Evolutionary conservation across 805 yeast genomes (phyloP).

Genomic region (Ogataea trehaloabstinens): DNA sequence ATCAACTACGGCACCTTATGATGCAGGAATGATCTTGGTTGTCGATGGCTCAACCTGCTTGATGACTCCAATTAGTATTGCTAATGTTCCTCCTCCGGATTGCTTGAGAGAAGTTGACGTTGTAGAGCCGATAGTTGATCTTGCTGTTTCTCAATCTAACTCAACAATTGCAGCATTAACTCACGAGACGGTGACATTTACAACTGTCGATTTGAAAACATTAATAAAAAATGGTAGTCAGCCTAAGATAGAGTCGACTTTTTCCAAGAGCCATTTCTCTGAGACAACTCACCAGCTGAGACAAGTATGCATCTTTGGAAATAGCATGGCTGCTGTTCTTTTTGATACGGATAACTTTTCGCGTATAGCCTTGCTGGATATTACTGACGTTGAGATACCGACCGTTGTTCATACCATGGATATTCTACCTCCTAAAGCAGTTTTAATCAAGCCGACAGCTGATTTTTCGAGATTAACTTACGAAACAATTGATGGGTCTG

Average conservation of each 20-base stretch:
- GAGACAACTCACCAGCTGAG: constrained; percentile 48
- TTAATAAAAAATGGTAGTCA: constrained; percentile 44
- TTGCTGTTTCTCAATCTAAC: constrained; percentile 62
- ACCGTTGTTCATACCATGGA: constrained; percentile 40
- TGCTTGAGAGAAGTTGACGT: constrained; percentile 64
- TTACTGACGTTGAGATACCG: constrained; percentile 43
- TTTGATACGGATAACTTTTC: constrained; percentile 53
- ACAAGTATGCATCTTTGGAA: constrained; percentile 59
- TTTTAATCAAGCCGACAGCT: constrained; percentile 53
- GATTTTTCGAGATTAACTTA: constrained; percentile 52
- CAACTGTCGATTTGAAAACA: constrained; percentile 43
- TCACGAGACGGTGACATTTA: constrained; percentile 42
- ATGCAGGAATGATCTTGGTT: constrained; percentile 76
- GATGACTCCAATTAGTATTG: constrained; percentile 78
- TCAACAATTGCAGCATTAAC: constrained; percentile 57
- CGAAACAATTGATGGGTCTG: constrained; percentile 63
- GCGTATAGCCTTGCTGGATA: constrained; percentile 48
- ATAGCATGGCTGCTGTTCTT: constrained; percentile 55
- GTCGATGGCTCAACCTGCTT: constrained; percentile 71
- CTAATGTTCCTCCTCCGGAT: constrained; percentile 95
- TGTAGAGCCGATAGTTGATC: constrained; percentile 55
- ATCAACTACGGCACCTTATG: constrained; percentile 64
- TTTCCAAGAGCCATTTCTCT: constrained; percentile 36
- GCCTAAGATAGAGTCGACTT: constrained; percentile 39
- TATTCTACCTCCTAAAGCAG: constrained; percentile 45